These are phyloP conservation scores for Acanthamoeba polyphaga DNA, from an alignment of 208 protist species.

Conservation along the genomic window DNA sequence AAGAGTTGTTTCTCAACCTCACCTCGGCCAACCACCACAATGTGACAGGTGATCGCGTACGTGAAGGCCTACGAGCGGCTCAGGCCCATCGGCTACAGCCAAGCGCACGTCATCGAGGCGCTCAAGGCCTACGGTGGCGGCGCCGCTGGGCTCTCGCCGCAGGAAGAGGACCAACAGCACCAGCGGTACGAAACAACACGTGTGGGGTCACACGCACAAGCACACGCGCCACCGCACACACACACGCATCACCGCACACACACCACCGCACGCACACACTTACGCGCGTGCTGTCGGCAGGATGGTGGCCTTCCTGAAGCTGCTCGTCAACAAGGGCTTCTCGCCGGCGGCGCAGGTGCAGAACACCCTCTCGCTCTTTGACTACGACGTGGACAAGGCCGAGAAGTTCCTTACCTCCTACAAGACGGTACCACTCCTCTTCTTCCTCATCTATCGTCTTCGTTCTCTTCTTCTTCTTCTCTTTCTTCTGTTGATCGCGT, in stretches of 20 bases:
- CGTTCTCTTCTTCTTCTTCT: too few species aligned
- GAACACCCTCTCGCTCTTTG: conserved; percentile 40
- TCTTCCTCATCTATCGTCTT: too few species aligned
- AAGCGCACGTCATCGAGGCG: conserved; percentile 42
- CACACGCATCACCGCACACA: neutral
- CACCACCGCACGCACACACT: neutral
- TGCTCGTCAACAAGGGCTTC: conserved; percentile 61
- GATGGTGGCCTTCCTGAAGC: conserved; percentile 34
- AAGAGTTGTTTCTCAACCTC: too few species aligned
- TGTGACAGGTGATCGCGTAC: conserved; percentile 2
- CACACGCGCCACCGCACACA: neutral
- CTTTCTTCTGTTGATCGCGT: too few species aligned
- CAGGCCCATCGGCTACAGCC: conserved; percentile 9
- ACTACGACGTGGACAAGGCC: conserved; percentile 54
- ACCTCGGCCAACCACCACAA: neutral
- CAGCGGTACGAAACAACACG: neutral
- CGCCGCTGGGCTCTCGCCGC: neutral
- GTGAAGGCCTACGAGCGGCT: conserved; percentile 54
- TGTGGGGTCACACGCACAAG: neutral
- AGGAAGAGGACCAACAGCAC: conserved; percentile 60
- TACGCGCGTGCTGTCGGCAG: neutral
- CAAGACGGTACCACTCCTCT: conserved; percentile 14
- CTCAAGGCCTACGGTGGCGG: conserved; percentile 54
- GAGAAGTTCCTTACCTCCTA: conserved; percentile 47
- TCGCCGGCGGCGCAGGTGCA: conserved; percentile 11